Base-by-base conservation (phyloP, 2,329 filamentous ascomycete genomes). In the Chrysoporthe deuterocubensis region DNA sequence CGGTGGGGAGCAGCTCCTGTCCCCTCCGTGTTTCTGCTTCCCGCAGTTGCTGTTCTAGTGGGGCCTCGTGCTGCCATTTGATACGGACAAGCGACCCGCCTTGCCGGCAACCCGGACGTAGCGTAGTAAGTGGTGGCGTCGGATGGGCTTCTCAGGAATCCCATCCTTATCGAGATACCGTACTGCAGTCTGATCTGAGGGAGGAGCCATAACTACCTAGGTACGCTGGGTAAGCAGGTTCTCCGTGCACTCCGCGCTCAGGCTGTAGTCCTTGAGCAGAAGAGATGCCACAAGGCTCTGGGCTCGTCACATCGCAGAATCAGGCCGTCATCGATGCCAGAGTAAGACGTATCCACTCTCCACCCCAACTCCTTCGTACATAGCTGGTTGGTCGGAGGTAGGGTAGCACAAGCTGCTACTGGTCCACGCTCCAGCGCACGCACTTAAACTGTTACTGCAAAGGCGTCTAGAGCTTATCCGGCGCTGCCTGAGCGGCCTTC, bases 401-500 rank as follows among this genome's bases (percentile, higher is more conserved):
- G 9, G 13, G 46, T 50, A 52, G n/a, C 3, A 26, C 48, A 52
- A 26, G 26, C 26, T 26, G 26, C 26, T 26, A 26, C 26, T 26
- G 26, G 26, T 26, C 26, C 26, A 26, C 26, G 50, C 21, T 21
- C 50, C 26, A 57, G n/a, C 6, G 4, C 54, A 40, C 11, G 54
- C 34, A 57, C 54, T 40, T 40, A 18, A 52, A 21, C 4, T 32
- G 21, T 11, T 9, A 14, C 18, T 46, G 4, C 14, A n/a, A 13
- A n/a, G 44, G 13, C 11, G 44, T 18, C 44, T 46, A 13, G 44
- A 46, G 44, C 44, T 46, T 57, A 40, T 34, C 14, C 32, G 34
- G 18, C 54, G 54, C 54, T 57, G 54, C 54, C 54, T 57, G 54
- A 26, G 34, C 54, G 16, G 34, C 54, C 32, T 57, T 6, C 54